Percentiles rank a stretch among this genome's conserved stretches.
Evolutionary conservation across 768 basidiomycete species (phyloP).

Genomic region (Kwoniella sp.): DNA sequence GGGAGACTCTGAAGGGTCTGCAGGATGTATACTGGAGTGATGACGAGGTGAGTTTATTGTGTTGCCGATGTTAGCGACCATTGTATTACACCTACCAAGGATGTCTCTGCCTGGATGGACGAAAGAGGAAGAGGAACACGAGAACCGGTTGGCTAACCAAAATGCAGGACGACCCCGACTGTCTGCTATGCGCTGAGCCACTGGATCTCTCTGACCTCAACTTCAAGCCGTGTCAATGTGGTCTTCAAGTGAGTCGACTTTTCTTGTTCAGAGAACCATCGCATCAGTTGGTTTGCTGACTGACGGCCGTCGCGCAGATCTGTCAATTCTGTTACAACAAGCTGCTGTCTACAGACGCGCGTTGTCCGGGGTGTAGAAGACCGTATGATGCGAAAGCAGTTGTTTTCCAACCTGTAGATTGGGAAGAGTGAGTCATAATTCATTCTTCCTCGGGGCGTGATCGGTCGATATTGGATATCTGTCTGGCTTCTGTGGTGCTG

Average conservation of each 20-base stretch:
- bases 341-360: constrained; percentile 93
- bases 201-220: constrained; percentile 99
- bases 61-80: no score
- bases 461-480: no score
- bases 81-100: no score
- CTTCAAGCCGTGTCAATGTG: constrained; percentile 98
- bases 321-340: constrained; percentile 99
- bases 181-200: constrained; percentile 96
- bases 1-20: constrained; percentile 53
- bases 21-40: constrained; percentile 57
- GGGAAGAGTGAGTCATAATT: constrained; percentile 77
- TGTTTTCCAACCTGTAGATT: constrained; percentile 91
- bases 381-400: constrained; percentile 89
- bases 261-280: no score
- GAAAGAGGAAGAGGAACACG: neutral
- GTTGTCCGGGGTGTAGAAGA: constrained; percentile 93
- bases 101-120: neutral
- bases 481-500: neutral
- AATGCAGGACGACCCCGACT: constrained; percentile 89
- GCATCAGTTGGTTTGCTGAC: no score
- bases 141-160: neutral
- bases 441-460: no score
- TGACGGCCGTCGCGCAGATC: constrained; percentile 64
- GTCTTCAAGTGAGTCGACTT: constrained; percentile 77
- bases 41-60: constrained; percentile 55